These are phyloP conservation scores for Hibiscus tridactylites DNA, from an alignment of 345 rosid genomes.

Conservation along the genomic window DNA sequence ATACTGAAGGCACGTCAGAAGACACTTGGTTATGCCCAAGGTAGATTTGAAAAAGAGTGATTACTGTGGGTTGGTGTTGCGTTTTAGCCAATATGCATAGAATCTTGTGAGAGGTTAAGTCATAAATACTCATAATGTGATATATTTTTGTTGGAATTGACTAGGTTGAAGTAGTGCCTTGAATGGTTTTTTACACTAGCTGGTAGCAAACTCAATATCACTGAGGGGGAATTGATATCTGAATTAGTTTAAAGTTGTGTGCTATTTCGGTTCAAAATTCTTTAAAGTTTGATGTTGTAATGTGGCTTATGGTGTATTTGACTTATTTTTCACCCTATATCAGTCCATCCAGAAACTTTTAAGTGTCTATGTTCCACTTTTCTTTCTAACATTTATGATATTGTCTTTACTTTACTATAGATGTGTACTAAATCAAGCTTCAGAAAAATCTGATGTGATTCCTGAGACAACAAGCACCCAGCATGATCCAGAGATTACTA, in stretches of 20 bases:
- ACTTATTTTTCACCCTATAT: background rate
- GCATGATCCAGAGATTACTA: conserved; percentile 30
- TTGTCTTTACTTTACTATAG: conserved; percentile 31
- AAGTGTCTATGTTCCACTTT: background rate
- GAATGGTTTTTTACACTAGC: background rate
- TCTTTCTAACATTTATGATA: background rate
- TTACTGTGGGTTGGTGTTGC: conserved; percentile 18
- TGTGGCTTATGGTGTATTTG: background rate
- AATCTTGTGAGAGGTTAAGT: background rate
- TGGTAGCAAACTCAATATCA: background rate
- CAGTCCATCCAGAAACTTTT: background rate
- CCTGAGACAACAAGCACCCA: conserved; percentile 29
- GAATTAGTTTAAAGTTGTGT: conserved; percentile 1
- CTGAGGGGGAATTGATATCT: background rate
- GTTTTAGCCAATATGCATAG: conserved; percentile 1
- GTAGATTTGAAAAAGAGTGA: conserved; percentile 32
- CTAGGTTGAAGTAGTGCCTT: background rate
- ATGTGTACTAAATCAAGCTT: conserved; percentile 47
- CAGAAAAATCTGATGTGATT: conserved; percentile 33
- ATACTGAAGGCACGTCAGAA: conserved; percentile 71
- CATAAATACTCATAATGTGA: background rate
- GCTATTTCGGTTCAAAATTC: background rate
- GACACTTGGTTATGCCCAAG: conserved; percentile 96
- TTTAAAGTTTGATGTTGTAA: background rate
- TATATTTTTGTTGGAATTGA: background rate